These are phyloP conservation scores for Epichloe uncinata DNA, from an alignment of 2,329 filamentous ascomycete species.

Conservation along the genomic window DNA sequence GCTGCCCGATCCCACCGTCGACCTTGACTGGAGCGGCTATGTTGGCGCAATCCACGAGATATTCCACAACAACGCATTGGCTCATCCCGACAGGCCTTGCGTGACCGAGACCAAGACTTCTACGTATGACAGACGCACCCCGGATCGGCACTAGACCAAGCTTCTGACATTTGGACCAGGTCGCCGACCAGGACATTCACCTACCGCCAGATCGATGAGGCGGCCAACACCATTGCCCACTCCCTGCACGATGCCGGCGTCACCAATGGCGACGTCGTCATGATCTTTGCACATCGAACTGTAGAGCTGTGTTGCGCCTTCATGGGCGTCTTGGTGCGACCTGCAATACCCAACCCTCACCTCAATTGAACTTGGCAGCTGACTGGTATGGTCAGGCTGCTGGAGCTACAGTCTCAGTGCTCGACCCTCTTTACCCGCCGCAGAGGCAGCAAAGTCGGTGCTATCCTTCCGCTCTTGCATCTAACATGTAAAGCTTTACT, in stretches of 20 bases:
- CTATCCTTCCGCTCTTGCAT: not conserved
- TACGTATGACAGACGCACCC: slow-evolving; percentile 14
- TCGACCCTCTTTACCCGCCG: slow-evolving; percentile 48
- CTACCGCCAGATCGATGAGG: slow-evolving; percentile 77
- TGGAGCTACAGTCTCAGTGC: slow-evolving; percentile 49
- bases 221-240: slow-evolving; percentile 67
- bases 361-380: not conserved
- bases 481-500: not conserved
- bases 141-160: not conserved
- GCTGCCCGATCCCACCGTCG: slow-evolving; percentile 51
- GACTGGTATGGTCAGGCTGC: slow-evolving; percentile 24
- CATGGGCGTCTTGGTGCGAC: slow-evolving; percentile 51
- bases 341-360: not conserved
- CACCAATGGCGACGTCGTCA: slow-evolving; percentile 73
- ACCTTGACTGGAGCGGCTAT: slow-evolving; percentile 56
- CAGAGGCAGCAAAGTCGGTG: slow-evolving; percentile 12
- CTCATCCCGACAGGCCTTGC: slow-evolving; percentile 46
- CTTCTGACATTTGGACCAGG: not conserved
- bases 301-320: slow-evolving; percentile 55
- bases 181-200: slow-evolving; percentile 54
- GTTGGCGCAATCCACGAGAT: slow-evolving; percentile 54
- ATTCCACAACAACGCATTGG: slow-evolving; percentile 52
- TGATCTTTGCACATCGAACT: slow-evolving; percentile 74
- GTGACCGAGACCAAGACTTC: slow-evolving; percentile 32
- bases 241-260: slow-evolving; percentile 63